Evolutionary conservation across 441 rosid genomes (phyloP).

Genomic region (Gossypium laxum): DNA sequence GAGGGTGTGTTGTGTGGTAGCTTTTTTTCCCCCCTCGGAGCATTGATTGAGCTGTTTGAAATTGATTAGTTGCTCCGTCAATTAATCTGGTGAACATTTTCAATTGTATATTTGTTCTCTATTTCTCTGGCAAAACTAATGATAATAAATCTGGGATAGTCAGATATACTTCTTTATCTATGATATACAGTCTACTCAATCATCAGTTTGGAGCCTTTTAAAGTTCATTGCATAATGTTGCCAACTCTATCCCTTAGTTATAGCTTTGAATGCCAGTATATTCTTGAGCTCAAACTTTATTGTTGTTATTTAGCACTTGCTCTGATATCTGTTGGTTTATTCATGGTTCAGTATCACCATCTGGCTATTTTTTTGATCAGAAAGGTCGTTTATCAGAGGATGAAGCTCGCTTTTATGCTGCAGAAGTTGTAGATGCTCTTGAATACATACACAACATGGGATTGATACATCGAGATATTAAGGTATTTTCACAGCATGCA

Average conservation of each 20-base stretch:
- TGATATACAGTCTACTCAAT: not conserved
- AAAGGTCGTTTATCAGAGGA: constrained; percentile 77
- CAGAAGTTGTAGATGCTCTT: constrained; percentile 93
- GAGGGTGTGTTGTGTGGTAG: not conserved
- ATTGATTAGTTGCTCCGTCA: not conserved
- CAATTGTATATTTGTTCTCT: not conserved
- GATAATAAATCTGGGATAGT: not conserved
- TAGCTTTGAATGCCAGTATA: not conserved
- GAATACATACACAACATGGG: constrained; percentile 93
- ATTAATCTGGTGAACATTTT: not conserved
- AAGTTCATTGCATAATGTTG: not conserved
- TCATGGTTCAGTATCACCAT: not conserved
- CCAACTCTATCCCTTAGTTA: not conserved
- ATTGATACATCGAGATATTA: constrained; percentile 91
- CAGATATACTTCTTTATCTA: not conserved
- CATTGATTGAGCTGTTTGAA: not conserved
- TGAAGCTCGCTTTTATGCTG: constrained; percentile 88
- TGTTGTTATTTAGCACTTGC: not conserved
- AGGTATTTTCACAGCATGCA: constrained; percentile 36
- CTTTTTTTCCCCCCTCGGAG: not conserved
- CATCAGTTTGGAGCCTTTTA: not conserved
- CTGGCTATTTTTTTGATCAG: constrained; percentile 29
- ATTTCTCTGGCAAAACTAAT: not conserved
- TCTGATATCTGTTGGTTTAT: not conserved
- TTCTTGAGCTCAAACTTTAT: constrained; percentile 1